Percentiles rank a stretch among this genome's conserved stretches.
Conservation (phyloP, 2,329 filamentous ascomycete genomes). For the Aspergillus melleus region DNA sequence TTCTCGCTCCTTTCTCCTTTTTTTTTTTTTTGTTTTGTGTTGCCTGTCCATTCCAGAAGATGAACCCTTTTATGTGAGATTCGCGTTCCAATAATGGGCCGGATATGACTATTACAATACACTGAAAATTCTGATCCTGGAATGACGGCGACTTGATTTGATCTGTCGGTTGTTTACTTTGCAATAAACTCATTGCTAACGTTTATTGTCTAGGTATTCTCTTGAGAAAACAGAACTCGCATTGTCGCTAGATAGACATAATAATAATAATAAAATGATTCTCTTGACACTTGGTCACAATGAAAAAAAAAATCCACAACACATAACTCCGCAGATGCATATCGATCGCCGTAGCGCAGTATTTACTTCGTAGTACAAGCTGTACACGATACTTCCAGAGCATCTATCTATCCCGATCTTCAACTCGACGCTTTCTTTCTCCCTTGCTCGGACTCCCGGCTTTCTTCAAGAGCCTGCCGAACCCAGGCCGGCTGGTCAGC, state of each 20-base stretch:
- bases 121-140: slow-evolving; percentile 43
- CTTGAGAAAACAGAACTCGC: neutral
- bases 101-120: slow-evolving; percentile 39
- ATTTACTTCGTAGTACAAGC: neutral
- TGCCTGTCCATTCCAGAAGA: slow-evolving; percentile 26
- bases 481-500: slow-evolving; percentile 38
- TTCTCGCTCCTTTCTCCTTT: neutral
- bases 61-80: slow-evolving; percentile 34
- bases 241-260: neutral
- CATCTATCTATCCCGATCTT: neutral
- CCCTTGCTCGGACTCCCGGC: slow-evolving; percentile 18
- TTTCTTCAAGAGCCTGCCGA: slow-evolving; percentile 35
- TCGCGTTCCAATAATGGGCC: slow-evolving; percentile 28
- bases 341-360: neutral
- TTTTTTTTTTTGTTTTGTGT: neutral
- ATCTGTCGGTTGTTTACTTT: neutral
- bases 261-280: neutral
- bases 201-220: neutral
- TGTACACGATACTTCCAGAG: neutral
- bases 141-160: neutral
- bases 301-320: neutral
- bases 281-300: neutral
- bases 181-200: neutral
- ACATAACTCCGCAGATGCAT: neutral
- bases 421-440: neutral